Base-by-base conservation (phyloP, 495 filamentous ascomycete genomes). In the Beverwykella pulmonaria region DNA sequence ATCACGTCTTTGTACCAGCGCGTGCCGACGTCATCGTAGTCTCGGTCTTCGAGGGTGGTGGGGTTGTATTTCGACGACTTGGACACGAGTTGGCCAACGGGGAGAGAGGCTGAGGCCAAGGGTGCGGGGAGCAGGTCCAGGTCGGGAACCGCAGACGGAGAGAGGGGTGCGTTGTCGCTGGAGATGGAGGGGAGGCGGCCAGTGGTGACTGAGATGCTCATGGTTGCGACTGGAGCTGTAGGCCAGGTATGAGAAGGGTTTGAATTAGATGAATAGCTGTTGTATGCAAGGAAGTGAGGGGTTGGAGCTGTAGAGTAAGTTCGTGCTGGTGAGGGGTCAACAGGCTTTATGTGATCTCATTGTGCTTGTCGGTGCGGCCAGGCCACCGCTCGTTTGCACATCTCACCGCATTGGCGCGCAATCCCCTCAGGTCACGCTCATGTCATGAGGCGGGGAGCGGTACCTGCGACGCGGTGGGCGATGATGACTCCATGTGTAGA, bases 1-100 rank as follows among this genome's bases (percentile, higher is more conserved):
- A 68, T 50, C 22, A 68, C 65, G 53, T 68, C 65, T 27, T 68
- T 68, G 65, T 63, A 68, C 65, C 65, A 68, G 52, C 60, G 59
- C 1, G 27, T 39, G 48, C 65, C 65, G 25, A 63, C 26, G 47
- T 68, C 65, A 46, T 68, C 65, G 59, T 68, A 68, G 54, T 68
- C 65, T 19, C 54, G 39, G 60, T 68, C 59, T 29, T 26, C n/a
- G 41, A 68, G 53, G 8, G 53, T 58, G 5, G 59, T 29, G 20
- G 65, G 60, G 23, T 59, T 53, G 39, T 52, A 47, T 19, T 58
- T 53, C n/a, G 59, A 49, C 30, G 39, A 20, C 20, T 68, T 56
- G 52, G 65, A 48, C 29, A 59, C 54, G 30, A 68, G 46, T 48
- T 63, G 65, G 30, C 65, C 65, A 52, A 63, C 59, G 1, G 59